These are phyloP conservation scores for Luffa aegyptiaca DNA, from an alignment of 306 rosid species.

Conservation along the genomic window DNA sequence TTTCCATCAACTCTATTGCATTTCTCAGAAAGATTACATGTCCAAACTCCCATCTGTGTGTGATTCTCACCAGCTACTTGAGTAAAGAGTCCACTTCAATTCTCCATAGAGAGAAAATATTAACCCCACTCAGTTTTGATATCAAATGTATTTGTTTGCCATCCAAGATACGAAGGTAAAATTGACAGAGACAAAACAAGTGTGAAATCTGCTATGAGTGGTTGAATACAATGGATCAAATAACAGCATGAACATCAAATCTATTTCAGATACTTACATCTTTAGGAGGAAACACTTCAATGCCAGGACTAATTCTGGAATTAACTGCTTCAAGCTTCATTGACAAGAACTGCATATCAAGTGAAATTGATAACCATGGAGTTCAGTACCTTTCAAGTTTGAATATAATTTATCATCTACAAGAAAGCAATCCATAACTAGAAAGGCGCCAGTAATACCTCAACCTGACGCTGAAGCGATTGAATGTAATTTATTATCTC, in stretches of 20 bases:
- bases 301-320: conserved; percentile 51
- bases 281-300: conserved; percentile 71
- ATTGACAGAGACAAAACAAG: background rate
- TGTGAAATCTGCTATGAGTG: background rate
- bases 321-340: conserved; percentile 95
- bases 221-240: background rate
- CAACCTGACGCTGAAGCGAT: conserved; percentile 83
- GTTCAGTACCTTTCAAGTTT: background rate
- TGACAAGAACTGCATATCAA: conserved; percentile 66
- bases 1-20: background rate
- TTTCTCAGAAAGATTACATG: background rate
- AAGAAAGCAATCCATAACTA: background rate
- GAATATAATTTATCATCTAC: background rate
- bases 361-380: background rate
- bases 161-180: background rate
- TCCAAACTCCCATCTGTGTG: background rate
- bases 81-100: background rate
- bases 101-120: background rate
- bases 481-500: conserved; percentile 94
- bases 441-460: conserved; percentile 34
- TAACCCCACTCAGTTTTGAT: background rate
- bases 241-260: background rate
- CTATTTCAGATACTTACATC: conserved; percentile 39
- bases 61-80: background rate
- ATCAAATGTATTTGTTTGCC: background rate